A percentile compares a stretch with the other conserved stretches of the same genome.
Evolutionary conservation across 805 yeast species (phyloP).

Genomic region (Saccharomycopsis sp.): DNA sequence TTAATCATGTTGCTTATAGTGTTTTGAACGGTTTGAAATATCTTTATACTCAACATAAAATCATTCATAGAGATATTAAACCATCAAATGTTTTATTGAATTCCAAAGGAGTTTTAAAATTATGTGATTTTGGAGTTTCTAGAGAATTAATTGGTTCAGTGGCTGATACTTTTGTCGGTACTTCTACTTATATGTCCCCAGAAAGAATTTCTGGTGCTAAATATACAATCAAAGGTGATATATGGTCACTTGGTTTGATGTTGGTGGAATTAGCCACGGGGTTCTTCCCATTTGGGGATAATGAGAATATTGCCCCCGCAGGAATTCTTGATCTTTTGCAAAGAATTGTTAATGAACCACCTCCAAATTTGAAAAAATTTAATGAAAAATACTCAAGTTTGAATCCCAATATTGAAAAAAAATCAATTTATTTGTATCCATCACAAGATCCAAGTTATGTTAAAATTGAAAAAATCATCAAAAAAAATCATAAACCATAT

Average conservation of each 20-base stretch:
- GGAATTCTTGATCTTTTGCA: slow-evolving; percentile 87
- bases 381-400: slow-evolving; percentile 19
- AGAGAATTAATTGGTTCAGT: slow-evolving; percentile 86
- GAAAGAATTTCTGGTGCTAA: slow-evolving; percentile 93
- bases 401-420: slow-evolving; percentile 27
- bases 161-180: slow-evolving; percentile 97
- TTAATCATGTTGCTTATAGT: slow-evolving; percentile 64
- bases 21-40: slow-evolving; percentile 76
- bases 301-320: slow-evolving; percentile 45
- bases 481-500: slow-evolving; percentile 6
- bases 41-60: slow-evolving; percentile 71
- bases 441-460: slow-evolving; percentile 4
- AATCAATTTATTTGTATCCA: slow-evolving; percentile 6
- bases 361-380: slow-evolving; percentile 55
- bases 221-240: slow-evolving; percentile 91
- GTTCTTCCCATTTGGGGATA: slow-evolving; percentile 62
- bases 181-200: slow-evolving; percentile 96
- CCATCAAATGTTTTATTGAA: slow-evolving; percentile 90
- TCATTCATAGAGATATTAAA: slow-evolving; percentile 92
- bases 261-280: slow-evolving; percentile 85
- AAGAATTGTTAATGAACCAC: slow-evolving; percentile 85
- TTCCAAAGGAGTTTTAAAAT: slow-evolving; percentile 75
- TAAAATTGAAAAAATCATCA: background rate
- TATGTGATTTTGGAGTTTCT: slow-evolving; percentile 95
- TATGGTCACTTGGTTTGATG: slow-evolving; percentile 94